phyloP scores from a whole-genome alignment of 2,329 filamentous ascomycete species.

The Colletotrichum sp. region DNA sequence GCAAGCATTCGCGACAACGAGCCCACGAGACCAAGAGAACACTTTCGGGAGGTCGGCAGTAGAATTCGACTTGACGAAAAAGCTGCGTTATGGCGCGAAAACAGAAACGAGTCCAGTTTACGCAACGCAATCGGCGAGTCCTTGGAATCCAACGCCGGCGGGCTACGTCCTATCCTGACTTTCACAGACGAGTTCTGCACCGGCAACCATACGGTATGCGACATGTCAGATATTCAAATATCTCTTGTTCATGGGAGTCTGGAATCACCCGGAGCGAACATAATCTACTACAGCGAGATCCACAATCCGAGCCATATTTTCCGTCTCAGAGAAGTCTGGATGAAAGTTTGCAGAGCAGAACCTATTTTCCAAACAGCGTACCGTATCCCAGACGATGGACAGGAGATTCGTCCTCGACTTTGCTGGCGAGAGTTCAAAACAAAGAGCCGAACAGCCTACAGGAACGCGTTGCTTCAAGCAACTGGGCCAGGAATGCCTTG shows the following conservation, averaged over 20 bases:
- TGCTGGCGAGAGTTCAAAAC: neutral
- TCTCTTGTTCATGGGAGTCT: conserved; percentile 27
- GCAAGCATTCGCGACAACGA: neutral
- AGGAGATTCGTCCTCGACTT: neutral
- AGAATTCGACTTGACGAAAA: neutral
- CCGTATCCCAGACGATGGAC: neutral
- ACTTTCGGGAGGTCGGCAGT: neutral
- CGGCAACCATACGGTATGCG: neutral
- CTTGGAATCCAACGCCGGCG: neutral
- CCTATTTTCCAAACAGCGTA: conserved; percentile 24
- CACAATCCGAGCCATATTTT: conserved; percentile 21
- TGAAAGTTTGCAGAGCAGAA: conserved; percentile 27
- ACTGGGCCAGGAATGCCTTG: neutral
- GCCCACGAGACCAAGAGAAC: neutral
- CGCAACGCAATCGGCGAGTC: neutral
- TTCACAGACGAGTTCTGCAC: neutral
- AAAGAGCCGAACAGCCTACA: neutral
- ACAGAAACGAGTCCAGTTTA: neutral
- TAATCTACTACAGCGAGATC: conserved; percentile 25
- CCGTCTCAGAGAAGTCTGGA: conserved; percentile 30
- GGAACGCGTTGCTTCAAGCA: neutral
- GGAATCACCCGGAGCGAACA: conserved; percentile 24
- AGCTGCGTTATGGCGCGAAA: neutral
- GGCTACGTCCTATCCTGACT: neutral
- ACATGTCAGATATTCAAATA: conserved; percentile 26